Evolutionary conservation across 1,284 basidiomycete species (phyloP), one percentile per base, ranked within the genome.

Genomic region (Malassezia dermatis): DNA sequence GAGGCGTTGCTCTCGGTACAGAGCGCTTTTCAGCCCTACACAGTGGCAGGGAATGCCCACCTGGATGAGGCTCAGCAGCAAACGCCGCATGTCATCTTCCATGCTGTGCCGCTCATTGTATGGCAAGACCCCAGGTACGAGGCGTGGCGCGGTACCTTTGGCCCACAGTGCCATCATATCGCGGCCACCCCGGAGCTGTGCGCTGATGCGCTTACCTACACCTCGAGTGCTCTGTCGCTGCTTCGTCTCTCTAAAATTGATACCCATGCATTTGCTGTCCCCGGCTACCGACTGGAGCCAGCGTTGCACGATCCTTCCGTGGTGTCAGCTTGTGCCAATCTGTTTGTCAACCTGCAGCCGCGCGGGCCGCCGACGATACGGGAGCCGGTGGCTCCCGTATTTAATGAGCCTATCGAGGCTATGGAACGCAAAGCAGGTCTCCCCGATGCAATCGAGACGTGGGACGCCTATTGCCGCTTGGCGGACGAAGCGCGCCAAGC

Each of bases 191-290:
- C 78, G 30, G 78, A 81, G 57, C 78, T 83, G 51, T 77, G 77
- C 37, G 76, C 82, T 4, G 82, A 93, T 75, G 81, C 80, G 4
- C 78, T 87, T 23, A 83, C 83, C 13, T 91, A 88, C 68, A 84
- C 83, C 0, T 84, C 83, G 21, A 81, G 84, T 8, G 84, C 85
- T 2, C 82, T 82, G 64, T 82, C 83, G 56, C 84, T 86, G 50
- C 78, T 88, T 17, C 80, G 83, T 40, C 79, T 94, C 5, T 83
- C 82, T 59, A 77, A 83, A 53, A 77, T 94, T 30, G 86, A 94
- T 66, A 60, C 79, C 0, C 72, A 80, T 1, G 81, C 91, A 64
- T 95, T 94, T 78, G 80, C 81, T 0, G 67, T 86, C 5, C 85
- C 85, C 0, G 78, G 83, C 51, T 83, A 80, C 66, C 49, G 56